Evolutionary conservation across 1,284 basidiomycete genomes (phyloP), one percentile per base, ranked within the genome.

Genomic region (Cryptococcus sp.): DNA sequence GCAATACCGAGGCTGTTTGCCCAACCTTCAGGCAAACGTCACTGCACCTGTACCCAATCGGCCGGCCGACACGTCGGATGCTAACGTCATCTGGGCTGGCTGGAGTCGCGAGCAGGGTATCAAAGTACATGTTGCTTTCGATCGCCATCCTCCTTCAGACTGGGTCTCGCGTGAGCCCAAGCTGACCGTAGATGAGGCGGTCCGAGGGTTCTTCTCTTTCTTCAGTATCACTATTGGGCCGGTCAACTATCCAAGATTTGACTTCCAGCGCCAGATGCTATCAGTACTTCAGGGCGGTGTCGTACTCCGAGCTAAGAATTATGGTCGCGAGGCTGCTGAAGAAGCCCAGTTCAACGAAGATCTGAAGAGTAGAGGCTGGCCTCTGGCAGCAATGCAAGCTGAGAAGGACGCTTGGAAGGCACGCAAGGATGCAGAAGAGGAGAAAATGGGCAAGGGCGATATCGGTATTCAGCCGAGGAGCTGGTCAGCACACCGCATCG

Each of bases 1-100:
- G 13, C 78, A 78, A 53, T 51, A 57, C 20, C 60, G 65, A 15
- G 72, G 72, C 8, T 61, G 59, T 16, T 59, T 80, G 5, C 77
- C 78, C 2, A 79, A 77, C 53, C 71, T 79, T 3, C 78, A 79
- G 54, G 62, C 60, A 4, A 53, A 60, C 13, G 64, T 73, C 22
- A 47, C 52, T 15, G 64, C 59, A 10, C 55, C 39, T 6, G 46
- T 54, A 23, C 62, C 55, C 5, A 31, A 45, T 17, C 48, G 44
- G 27, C 54, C 67, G 0, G 54, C 53, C 0, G 58, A 65, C 31
- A 53, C 57, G 11, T 53, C 59, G 25, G 62, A 68, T 39, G 35
- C 54, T 0, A 63, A 71, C 57, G 51, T 65, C 10, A 62, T 77
- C 20, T 78, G 74, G 76, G 70, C 75, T 11, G 65, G 63, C 3